Evolutionary conservation across 805 yeast genomes (phyloP).

Genomic region (Sugiyamaella smithiae): DNA sequence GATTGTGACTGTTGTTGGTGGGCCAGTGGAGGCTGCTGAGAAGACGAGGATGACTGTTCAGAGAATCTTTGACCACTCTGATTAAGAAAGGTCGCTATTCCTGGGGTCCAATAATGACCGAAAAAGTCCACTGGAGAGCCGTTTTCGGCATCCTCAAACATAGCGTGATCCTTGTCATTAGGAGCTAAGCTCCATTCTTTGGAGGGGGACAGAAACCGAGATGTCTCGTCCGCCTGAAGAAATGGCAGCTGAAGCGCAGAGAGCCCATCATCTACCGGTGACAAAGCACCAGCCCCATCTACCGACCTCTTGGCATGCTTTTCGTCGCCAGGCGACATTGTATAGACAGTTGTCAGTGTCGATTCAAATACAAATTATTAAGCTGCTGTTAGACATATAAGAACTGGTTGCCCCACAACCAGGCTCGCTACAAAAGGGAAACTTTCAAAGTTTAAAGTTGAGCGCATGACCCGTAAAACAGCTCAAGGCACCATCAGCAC

Average conservation of each 20-base stretch:
- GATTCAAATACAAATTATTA: no score
- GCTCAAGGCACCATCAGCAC: not conserved
- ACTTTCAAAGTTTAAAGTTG: not conserved
- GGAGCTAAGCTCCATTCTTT: constrained; percentile 24
- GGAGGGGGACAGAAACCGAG: constrained; percentile 22
- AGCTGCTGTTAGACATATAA: no score
- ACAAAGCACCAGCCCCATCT: not conserved
- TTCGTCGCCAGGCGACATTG: constrained; percentile 3
- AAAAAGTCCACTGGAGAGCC: constrained; percentile 24
- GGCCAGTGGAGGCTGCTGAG: not conserved
- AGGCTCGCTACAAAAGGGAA: no score
- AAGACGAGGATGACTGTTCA: not conserved
- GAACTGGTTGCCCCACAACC: no score
- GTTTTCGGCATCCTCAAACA: constrained; percentile 20
- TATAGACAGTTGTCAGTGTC: no score
- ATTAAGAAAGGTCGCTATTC: not conserved
- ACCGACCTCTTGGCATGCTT: not conserved
- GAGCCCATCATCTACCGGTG: constrained; percentile 21
- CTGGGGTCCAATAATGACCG: constrained; percentile 23
- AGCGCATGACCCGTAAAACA: not conserved
- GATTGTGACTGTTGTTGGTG: not conserved
- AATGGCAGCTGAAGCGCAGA: constrained; percentile 27
- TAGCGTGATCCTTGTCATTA: constrained; percentile 15
- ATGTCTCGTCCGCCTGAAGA: constrained; percentile 21
- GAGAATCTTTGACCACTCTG: constrained; percentile 3